phyloP scores from a whole-genome alignment of 2,329 filamentous ascomycete genomes.

The Lachnellula occidentalis region DNA sequence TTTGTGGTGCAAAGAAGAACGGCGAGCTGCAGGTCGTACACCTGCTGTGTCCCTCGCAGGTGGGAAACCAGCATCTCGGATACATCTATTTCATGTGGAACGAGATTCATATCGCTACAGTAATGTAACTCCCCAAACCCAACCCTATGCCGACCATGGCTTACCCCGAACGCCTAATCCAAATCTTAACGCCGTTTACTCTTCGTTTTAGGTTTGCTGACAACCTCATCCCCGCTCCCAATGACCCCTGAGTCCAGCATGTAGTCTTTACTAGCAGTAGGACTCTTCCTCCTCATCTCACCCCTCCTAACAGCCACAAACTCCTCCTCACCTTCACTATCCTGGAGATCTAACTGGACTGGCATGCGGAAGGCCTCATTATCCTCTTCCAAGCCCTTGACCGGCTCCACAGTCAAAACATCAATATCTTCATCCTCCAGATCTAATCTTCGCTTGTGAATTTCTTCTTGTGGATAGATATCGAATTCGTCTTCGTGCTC shows the following conservation, averaged over 20 bases:
- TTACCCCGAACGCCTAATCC: not conserved
- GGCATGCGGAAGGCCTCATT: slow-evolving; percentile 77
- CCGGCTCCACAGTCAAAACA: slow-evolving; percentile 70
- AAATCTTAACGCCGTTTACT: slow-evolving; percentile 17
- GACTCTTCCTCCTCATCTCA: slow-evolving; percentile 81
- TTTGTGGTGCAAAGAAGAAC: not conserved
- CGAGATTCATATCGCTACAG: no score
- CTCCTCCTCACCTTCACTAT: slow-evolving; percentile 95
- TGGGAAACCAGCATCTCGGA: not conserved
- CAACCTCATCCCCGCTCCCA: slow-evolving; percentile 34
- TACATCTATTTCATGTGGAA: not conserved
- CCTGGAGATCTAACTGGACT: slow-evolving; percentile 84
- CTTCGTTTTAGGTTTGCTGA: slow-evolving; percentile 19
- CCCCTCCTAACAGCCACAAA: slow-evolving; percentile 63
- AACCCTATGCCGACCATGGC: not conserved
- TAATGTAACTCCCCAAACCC: not conserved
- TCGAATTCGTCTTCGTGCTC: slow-evolving; percentile 97
- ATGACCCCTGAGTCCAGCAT: slow-evolving; percentile 51
- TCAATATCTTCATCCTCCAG: slow-evolving; percentile 92
- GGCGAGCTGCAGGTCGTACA: not conserved
- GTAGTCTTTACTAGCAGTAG: slow-evolving; percentile 65
- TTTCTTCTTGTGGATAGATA: slow-evolving; percentile 90
- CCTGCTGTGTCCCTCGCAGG: not conserved
- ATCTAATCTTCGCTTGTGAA: slow-evolving; percentile 85
- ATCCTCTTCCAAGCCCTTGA: slow-evolving; percentile 51